These are phyloP conservation scores for Chimonanthus praecox DNA, from an alignment of 164 flowering plant species.

Conservation along the genomic window DNA sequence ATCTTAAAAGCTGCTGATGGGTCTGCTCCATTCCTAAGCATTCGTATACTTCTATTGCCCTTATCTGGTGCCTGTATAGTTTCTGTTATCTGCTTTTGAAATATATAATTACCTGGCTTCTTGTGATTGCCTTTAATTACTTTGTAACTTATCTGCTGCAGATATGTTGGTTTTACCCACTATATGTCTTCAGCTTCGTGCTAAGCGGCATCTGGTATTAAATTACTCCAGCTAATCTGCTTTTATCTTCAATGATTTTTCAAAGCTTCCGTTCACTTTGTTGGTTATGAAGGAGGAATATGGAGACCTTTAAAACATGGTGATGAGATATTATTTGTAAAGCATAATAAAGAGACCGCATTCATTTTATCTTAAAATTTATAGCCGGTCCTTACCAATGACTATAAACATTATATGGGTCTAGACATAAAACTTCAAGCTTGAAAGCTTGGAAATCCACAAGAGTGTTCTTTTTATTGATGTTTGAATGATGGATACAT, in stretches of 20 bases:
- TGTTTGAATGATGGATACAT: no score
- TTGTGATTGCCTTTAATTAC: background rate
- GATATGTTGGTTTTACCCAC: constrained; percentile 92
- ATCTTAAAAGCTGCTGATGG: background rate
- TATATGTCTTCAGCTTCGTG: constrained; percentile 75
- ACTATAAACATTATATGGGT: no score
- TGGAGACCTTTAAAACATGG: no score
- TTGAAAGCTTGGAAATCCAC: no score
- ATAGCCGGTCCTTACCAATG: no score
- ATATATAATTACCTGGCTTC: background rate
- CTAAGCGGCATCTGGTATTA: constrained; percentile 77
- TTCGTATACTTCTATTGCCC: background rate
- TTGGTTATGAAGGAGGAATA: background rate
- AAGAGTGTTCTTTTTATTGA: no score
- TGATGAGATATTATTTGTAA: no score
- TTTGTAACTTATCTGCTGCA: constrained; percentile 25
- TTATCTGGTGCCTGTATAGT: background rate
- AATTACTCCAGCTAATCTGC: constrained; percentile 8
- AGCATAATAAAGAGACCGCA: no score
- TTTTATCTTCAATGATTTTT: background rate
- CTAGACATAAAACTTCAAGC: no score
- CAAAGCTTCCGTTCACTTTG: background rate
- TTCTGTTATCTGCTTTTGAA: background rate
- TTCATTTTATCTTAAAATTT: no score
- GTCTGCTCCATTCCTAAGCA: background rate